Evolutionary conservation across 2,329 filamentous ascomycete species (phyloP).

Genomic region (Cercospora nicotianae): DNA sequence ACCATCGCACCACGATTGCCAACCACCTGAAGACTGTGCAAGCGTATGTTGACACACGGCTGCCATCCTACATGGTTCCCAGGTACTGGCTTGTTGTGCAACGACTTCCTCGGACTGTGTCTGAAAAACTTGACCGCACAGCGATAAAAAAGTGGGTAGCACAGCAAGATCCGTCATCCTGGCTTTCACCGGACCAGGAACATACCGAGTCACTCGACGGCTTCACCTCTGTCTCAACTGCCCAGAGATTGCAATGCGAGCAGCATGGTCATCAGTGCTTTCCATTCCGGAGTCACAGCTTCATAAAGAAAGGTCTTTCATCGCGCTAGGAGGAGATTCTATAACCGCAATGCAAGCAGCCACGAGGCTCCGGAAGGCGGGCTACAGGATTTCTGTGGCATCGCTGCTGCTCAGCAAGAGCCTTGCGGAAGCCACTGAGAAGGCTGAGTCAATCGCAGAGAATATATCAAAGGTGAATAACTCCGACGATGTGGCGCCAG

Average conservation of each 20-base stretch:
- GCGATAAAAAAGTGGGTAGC: background rate
- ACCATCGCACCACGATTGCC: background rate
- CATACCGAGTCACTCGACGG: background rate
- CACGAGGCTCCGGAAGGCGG: background rate
- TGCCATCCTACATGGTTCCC: background rate
- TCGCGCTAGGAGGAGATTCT: slow-evolving; percentile 3
- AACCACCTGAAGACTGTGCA: background rate
- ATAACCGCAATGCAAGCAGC: slow-evolving; percentile 4
- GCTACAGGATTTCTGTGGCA: background rate
- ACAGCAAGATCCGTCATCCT: background rate
- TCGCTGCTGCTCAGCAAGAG: background rate
- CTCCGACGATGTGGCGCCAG: background rate
- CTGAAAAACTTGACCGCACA: background rate
- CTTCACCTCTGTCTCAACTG: background rate
- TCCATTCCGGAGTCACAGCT: background rate
- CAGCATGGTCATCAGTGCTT: background rate
- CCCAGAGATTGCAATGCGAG: background rate
- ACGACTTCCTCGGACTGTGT: background rate
- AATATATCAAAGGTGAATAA: background rate
- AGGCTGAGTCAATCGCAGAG: background rate
- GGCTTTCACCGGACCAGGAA: background rate
- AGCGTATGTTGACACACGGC: background rate
- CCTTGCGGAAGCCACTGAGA: background rate
- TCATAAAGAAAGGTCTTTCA: background rate
- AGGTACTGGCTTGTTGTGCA: background rate